phyloP scores from a whole-genome alignment of 345 rosid genomes.

The Kandelia obovata region DNA sequence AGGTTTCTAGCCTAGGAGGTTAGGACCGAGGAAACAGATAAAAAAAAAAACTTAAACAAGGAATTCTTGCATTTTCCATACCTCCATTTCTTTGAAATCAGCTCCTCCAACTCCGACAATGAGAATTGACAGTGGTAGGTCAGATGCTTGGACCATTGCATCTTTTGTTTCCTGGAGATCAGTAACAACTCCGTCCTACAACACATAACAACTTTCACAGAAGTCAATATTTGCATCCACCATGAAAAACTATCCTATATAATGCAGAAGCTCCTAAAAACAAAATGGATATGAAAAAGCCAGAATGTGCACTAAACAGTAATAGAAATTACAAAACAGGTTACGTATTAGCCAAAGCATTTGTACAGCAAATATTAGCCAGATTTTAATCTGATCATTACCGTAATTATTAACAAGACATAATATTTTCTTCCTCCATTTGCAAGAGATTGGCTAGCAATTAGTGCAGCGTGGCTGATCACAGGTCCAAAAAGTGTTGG shows the following conservation, averaged over 20 bases:
- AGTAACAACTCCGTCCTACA: constrained; percentile 89
- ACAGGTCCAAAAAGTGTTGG: constrained; percentile 94
- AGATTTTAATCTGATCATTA: constrained; percentile 29
- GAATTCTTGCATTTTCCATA: constrained; percentile 13
- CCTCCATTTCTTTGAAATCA: constrained; percentile 99
- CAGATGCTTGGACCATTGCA: constrained; percentile 85
- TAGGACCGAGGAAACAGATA: too few species aligned
- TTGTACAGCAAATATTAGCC: constrained; percentile 5
- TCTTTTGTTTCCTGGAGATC: constrained; percentile 97
- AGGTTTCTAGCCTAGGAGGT: background rate
- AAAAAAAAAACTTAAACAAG: too few species aligned
- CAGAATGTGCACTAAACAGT: background rate
- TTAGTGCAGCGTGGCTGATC: constrained; percentile 59
- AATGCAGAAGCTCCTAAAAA: too few species aligned
- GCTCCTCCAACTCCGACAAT: constrained; percentile 99
- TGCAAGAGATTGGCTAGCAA: constrained; percentile 72
- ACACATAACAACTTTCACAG: constrained; percentile 15
- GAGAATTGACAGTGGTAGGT: constrained; percentile 84
- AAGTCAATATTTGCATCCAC: background rate
- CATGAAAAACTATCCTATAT: too few species aligned
- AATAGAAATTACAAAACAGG: background rate
- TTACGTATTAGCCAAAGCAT: constrained; percentile 1
- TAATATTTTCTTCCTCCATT: constrained; percentile 57
- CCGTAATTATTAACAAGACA: constrained; percentile 84
- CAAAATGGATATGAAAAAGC: too few species aligned